Evolutionary conservation across 108 stramenopile species (phyloP), one percentile per base, ranked within the genome.

Genomic region (Pinguiococcus pyrenoidosus): DNA sequence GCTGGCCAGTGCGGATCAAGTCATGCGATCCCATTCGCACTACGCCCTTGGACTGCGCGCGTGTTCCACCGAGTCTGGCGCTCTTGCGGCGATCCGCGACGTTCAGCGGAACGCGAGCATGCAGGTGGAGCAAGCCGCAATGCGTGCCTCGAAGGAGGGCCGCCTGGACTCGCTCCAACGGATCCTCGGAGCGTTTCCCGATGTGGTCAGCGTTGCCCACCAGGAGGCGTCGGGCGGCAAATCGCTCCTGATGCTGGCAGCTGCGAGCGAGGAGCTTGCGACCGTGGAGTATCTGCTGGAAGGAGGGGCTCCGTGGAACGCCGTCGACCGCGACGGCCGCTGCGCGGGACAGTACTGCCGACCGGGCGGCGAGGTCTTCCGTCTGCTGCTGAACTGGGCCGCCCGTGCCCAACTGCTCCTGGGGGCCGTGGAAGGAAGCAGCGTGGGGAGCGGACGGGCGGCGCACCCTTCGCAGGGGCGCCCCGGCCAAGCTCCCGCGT

Each of bases 301-400:
- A 24, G 10, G 10, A 2, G 51, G 52, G 1, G 89, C 89, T 12
- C 89, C 89, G 9, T 90, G 89, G 89, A 90, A 87, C 66, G 89
- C 89, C 13, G 27, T 90, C 0, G 84, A 85, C 58, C 66, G 82
- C 13, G 46, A 62, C 28, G 81, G 83, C 6, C 56, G 66, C 29
- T 87, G 85, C 60, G 89, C 89, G 7, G 89, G 89, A 12, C 78
- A 87, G 56, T 81, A 80, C 56, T 84, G 85, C n/a, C 76, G 73
- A 8, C 73, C 73, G 3, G 40, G 40, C 3, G 70, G 84, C 78
- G 75, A 74, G 2, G 49, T 85, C 12, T 81, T 85, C 13, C 76
- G 85, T 54, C 51, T 81, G 29, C 47, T 87, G 14, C 83, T 87
- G 12, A 79, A 87, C 27, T 65, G 70, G 54, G 55, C 44, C 36